Base-by-base conservation (phyloP, 192 early-diverging fungal genomes). In the Mortierella claussenii region DNA sequence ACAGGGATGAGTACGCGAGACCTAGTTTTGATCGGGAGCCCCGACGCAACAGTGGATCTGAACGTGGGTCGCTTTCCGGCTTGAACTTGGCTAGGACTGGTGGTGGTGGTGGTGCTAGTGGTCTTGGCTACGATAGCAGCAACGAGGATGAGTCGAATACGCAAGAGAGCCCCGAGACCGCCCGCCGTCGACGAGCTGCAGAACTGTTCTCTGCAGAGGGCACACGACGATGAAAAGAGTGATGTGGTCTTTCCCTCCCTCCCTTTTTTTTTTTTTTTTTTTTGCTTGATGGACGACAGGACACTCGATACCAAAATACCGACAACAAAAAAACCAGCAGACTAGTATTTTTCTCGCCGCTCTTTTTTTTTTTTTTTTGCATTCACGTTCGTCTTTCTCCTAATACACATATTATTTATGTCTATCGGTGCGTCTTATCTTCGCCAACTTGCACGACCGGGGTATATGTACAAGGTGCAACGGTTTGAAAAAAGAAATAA, bases 131-230 rank as follows among this genome's bases (percentile, higher is more conserved):
- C 31, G 50, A 74, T 32, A 65, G 61, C 42, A 55, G 65, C 23
- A 52, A 61, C 21, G 64, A 67, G 20, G 68, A 62, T 32, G 51
- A 27, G 26, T 2, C 23, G 23, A 27, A 2, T 50, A n/a, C 21
- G 2, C 47, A 36, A 4, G 69, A 66, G 1, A 76, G 65, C 20
- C 73, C 64, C 5, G 73, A 76, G 50, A 66, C 17, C 37, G 57
- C 59, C 18, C 50, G 73, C 17, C 42, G 73, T n/a, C 73, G 73
- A 36, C 63, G 73, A 30, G 73, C 64, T 12, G 73, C 64, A 18
- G 73, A 76, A 24, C 46, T 76, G 27, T 76, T 76, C 10, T 59
- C 73, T 42, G 56, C 73, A 37, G 65, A 76, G 30, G 53, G 73
- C 4, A 57, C 34, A 11, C 56, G 73, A 28, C 63, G 46, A 20